Base-by-base conservation (phyloP, 495 filamentous ascomycete genomes). In the Penicillium flavigenum region DNA sequence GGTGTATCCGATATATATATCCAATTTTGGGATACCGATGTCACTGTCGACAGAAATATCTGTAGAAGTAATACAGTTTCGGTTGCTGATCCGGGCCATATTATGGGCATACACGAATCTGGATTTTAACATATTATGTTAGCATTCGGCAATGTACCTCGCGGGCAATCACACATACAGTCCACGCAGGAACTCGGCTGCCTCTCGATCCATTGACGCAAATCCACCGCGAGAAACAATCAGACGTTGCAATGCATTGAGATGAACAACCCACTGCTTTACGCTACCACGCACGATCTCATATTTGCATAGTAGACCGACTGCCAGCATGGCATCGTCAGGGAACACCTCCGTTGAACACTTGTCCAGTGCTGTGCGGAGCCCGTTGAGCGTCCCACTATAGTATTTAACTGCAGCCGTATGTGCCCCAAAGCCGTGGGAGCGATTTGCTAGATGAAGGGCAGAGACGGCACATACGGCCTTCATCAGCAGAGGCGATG, bases 1-100 rank as follows among this genome's bases (percentile, higher is more conserved):
- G 0, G 73, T 77, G 45, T 75, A 79, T 5, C 76, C 76, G 31
- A 77, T 67, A 53, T 79, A 79, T 29, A 75, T 76, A 49, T 77
- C 74, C 16, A 79, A 58, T 56, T 69, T 73, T 9, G 66, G 71
- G 47, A 66, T 48, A 2, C 58, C 67, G 20, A 71, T 51, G 12
- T 67, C 57, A 10, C 71, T 68, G 5, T 65, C 57, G 31, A 62
- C 63, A 2, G 62, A 58, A 19, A 47, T 20, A 7, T 58, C 58
- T 1, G 47, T 20, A 12, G 58, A 38, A 36, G 60, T 64, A 34
- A 71, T 64, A 16, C 60, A 59, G n/a, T 64, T 67, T 20, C 62
- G 70, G 41, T 72, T 75, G 53, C 67, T 76, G 54, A 79, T 70
- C 17, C 65, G 70, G 32, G 71, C 74, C 57, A 79, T 68, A 41